Percentiles rank a stretch among this genome's conserved stretches.
Evolutionary conservation across 192 early-diverging fungal genomes (phyloP).

Genomic region (Gryganskiella cystojenkinii): DNA sequence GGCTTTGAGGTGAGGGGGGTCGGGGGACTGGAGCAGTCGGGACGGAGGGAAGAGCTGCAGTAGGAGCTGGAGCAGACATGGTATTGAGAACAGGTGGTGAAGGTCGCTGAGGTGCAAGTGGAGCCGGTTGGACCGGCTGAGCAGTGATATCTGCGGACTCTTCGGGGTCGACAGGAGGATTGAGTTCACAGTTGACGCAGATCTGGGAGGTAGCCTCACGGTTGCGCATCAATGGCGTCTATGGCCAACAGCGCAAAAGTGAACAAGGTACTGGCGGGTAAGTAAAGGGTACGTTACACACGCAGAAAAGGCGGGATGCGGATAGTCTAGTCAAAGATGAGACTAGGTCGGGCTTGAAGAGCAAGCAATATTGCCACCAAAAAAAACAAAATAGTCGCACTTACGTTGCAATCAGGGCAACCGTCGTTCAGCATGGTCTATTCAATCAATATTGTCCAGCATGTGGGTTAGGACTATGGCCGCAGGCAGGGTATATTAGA

Average conservation of each 20-base stretch:
- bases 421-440: conserved; percentile 45
- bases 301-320: background rate
- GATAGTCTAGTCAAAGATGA: background rate
- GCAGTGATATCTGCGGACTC: background rate
- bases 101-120: background rate
- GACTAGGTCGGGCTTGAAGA: no score
- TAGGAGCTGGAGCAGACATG: conserved; percentile 14
- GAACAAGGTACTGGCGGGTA: background rate
- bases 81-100: background rate
- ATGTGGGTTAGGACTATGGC: background rate
- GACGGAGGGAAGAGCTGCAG: conserved; percentile 4
- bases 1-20: conserved; percentile 1
- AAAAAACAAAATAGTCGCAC: background rate
- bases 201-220: conserved; percentile 46
- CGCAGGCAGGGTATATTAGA: background rate
- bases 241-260: background rate
- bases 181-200: conserved; percentile 49
- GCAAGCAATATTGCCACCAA: background rate
- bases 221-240: conserved; percentile 50
- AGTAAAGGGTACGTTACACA: background rate
- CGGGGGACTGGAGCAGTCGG: background rate
- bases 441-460: no score
- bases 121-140: background rate
- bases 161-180: conserved; percentile 40
- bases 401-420: conserved; percentile 50